Evolutionary conservation across 2,329 filamentous ascomycete genomes (phyloP).

Genomic region (Incumbomyces lentus): DNA sequence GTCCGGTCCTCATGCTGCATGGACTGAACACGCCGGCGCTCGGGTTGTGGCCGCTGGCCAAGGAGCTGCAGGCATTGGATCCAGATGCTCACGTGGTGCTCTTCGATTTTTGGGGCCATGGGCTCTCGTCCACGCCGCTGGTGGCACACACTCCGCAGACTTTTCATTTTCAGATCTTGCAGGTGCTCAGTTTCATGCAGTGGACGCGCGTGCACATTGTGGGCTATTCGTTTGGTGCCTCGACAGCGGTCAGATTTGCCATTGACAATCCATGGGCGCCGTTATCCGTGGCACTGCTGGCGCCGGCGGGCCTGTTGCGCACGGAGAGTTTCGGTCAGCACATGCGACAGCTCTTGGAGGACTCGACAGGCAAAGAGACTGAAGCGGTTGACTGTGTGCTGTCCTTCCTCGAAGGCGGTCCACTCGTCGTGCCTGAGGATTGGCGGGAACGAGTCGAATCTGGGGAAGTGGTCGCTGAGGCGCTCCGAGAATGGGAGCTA

Average conservation of each 20-base stretch:
- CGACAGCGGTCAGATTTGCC: constrained; percentile 31
- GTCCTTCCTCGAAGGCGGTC: constrained; percentile 34
- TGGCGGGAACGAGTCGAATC: constrained; percentile 34
- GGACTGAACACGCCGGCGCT: constrained; percentile 43
- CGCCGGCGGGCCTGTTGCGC: constrained; percentile 37
- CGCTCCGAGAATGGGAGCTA: constrained; percentile 41
- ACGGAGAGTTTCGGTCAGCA: constrained; percentile 19
- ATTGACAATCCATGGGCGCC: constrained; percentile 24
- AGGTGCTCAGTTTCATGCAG: constrained; percentile 29
- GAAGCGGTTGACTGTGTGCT: constrained; percentile 29
- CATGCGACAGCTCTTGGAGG: constrained; percentile 12
- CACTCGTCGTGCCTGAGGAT: constrained; percentile 32
- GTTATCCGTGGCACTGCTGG: constrained; percentile 32
- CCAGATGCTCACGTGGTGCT: constrained; percentile 33
- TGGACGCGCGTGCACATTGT: constrained; percentile 39
- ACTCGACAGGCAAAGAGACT: constrained; percentile 24
- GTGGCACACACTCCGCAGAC: constrained; percentile 31
- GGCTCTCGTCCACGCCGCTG: constrained; percentile 40
- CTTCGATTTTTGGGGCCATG: constrained; percentile 46
- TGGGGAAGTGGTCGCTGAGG: constrained; percentile 39
- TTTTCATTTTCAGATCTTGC: constrained; percentile 35
- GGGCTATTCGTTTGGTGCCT: constrained; percentile 42
- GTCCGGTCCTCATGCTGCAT: constrained; percentile 37
- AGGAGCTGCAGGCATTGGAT: constrained; percentile 26
- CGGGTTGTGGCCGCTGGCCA: constrained; percentile 36